Evolutionary conservation across 805 yeast species (phyloP), one percentile per base, ranked within the genome.

Genomic region (Groenewaldozyma salmanticensis): DNA sequence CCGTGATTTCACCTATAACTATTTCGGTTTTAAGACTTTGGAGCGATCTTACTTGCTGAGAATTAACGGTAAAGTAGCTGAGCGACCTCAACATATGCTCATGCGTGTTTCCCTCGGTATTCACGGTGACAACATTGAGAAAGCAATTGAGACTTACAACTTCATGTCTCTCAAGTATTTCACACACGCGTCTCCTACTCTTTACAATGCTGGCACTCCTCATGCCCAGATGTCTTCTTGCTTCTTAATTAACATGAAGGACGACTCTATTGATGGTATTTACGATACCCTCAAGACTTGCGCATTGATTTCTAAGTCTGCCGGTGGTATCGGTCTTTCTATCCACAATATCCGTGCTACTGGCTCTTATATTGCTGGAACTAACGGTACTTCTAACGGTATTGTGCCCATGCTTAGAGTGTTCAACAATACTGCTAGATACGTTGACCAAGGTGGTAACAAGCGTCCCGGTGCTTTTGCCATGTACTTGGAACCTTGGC

Each of bases 401-500:
- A 63, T 88, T 35, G 83, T 88, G 27, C 97, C 97, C 4, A 85
- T 88, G 96, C 66, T 88, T 18, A 74, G 94, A 49, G 96, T 88
- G 2, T 88, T 81, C 66, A 88, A 90, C 65, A 81, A 85, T 60
- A 87, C 96, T 21, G 95, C 96, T 11, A 71, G 95, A 51, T 88
- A 86, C 55, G 96, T 88, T 22, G 96, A 88, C 53, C 97, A 90
- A 65, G 97, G 97, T 44, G 96, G 96, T 33, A 88, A 87, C 64
- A 86, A 86, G 60, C 69, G 97, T 51, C 97, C 97, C 0, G 96
- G 96, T 43, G 96, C 97, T 1, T 81, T 90, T 60, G 94, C 95
- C 21, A 62, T 87, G 21, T 90, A 87, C 57, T 58, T 88, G 27
- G 97, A 88, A 62, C 96, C 97, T 39, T 88, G 97, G 97, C 97